Conservation (phyloP, 2,329 filamentous ascomycete genomes). For the Verticillium dahliae region DNA sequence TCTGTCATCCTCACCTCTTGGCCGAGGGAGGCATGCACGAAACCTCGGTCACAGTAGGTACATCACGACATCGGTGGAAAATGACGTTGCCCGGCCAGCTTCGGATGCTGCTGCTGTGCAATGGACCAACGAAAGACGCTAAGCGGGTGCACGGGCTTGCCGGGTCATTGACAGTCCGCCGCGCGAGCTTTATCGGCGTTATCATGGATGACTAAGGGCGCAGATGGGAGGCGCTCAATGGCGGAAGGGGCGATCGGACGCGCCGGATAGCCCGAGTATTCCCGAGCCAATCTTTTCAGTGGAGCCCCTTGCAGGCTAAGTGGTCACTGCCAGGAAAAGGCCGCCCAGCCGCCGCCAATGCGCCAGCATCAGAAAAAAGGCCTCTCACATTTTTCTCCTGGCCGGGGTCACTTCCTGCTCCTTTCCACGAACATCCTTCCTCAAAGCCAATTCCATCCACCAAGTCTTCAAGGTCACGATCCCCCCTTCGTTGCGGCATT, state of each 20-base stretch:
- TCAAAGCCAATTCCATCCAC: background rate
- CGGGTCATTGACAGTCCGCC: slow-evolving; percentile 1
- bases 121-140: slow-evolving; percentile 9
- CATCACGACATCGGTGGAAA: background rate
- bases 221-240: background rate
- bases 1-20: no score
- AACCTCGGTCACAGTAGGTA: background rate
- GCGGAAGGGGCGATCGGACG: background rate
- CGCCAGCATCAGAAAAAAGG: slow-evolving; percentile 9
- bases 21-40: background rate
- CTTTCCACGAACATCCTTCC: slow-evolving; percentile 2
- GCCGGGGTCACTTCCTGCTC: background rate
- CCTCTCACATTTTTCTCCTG: slow-evolving; percentile 10
- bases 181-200: background rate
- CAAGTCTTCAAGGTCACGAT: slow-evolving; percentile 6
- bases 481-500: slow-evolving; percentile 5
- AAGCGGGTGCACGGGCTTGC: slow-evolving; percentile 6
- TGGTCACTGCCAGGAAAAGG: background rate
- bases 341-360: background rate
- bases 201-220: background rate
- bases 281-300: slow-evolving; percentile 10
- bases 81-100: background rate
- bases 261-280: slow-evolving; percentile 10
- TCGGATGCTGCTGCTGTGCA: slow-evolving; percentile 1
- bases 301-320: background rate